These are phyloP conservation scores for Eucalyptus pauciflora DNA, from an alignment of 345 rosid species.

Conservation along the genomic window DNA sequence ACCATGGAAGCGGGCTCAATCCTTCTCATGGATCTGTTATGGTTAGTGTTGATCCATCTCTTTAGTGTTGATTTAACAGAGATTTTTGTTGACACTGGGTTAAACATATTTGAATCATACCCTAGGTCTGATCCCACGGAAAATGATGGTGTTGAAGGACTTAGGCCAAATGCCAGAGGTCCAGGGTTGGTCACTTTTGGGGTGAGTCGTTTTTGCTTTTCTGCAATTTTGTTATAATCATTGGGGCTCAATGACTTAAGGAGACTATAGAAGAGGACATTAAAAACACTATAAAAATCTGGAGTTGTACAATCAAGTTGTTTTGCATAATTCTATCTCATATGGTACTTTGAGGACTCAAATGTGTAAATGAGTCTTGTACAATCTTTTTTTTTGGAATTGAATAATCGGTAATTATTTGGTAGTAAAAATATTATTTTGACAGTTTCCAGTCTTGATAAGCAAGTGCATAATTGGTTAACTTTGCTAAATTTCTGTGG, in stretches of 20 bases:
- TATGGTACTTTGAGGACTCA: not conserved
- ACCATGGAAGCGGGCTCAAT: constrained; percentile 97
- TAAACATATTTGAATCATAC: not conserved
- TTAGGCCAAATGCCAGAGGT: constrained; percentile 98
- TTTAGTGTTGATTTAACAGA: not conserved
- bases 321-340: not conserved
- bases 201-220: constrained; percentile 33
- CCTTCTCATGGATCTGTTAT: constrained; percentile 91
- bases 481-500: not conserved
- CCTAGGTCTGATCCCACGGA: constrained; percentile 96
- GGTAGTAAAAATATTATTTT: not conserved
- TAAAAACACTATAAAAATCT: not conserved
- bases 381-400: not conserved
- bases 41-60: constrained; percentile 32
- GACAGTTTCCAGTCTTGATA: not conserved
- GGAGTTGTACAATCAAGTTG: not conserved
- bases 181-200: constrained; percentile 98
- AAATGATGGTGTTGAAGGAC: constrained; percentile 97
- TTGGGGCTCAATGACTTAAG: not conserved
- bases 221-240: not conserved
- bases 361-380: not conserved
- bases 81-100: not conserved
- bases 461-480: not conserved
- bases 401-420: not conserved
- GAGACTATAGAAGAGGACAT: not conserved